Base-by-base conservation (phyloP, 768 basidiomycete genomes). In the Pisolithus marmoratus region DNA sequence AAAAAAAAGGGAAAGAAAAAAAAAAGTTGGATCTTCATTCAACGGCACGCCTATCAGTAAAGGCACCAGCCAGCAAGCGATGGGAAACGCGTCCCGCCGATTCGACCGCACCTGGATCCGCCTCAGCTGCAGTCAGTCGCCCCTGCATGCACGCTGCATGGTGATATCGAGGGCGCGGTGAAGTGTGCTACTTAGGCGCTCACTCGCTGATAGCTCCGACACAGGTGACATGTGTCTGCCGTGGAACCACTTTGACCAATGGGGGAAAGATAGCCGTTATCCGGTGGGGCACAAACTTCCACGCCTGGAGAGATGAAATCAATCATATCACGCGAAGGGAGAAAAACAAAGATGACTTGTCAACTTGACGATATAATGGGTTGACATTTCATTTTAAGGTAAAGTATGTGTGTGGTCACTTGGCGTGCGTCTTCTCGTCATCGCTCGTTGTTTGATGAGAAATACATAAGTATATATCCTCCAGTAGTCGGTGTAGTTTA, bases 271-370 rank as follows among this genome's bases (percentile, higher is more conserved):
- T 55, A 57, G 45, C 64, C 64, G 60, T 52, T 42, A 57, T 34
- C 63, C 64, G 63, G 64, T 54, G 42, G 26, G 52, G 54, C 50
- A 51, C 53, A 19, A 19, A 11, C 41, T 61, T 53, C 63, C 61
- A 45, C 53, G 27, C 56, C 46, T 34, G 63, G 61, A 17, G 27
- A 38, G 17, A 34, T 44, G 36, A 47, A 23, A 46, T n/a, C 23
- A 55, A 50, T 50, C 55, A 65, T n/a, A 43, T 22, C 17, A 44
- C 23, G 27, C n/a, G 29, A 46, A 46, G 20, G 12, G 5, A 34
- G 11, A 2, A 46, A 29, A 46, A 31, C 34, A 46, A 31, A 46
- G 45, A 46, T 22, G 45, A 46, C 26, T 46, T 29, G 29, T 46
- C 20, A 5, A 19, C 17, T 27, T 29, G 45, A 31, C 29, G 45